These are phyloP conservation scores for Malus hybrid DNA, from an alignment of 331 rosid species.

Conservation along the genomic window DNA sequence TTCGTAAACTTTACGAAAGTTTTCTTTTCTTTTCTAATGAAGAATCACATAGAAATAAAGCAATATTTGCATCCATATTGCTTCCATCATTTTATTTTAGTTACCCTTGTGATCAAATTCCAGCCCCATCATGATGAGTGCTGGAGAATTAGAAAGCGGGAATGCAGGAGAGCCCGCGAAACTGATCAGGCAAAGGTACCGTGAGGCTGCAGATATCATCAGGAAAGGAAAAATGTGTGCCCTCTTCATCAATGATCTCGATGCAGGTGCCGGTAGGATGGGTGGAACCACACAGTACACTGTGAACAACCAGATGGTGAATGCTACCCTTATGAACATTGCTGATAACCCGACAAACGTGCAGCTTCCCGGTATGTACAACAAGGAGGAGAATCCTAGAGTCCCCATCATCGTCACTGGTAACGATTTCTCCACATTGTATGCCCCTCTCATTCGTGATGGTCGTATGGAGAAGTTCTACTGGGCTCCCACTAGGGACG, in stretches of 20 bases:
- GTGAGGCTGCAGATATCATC: slow-evolving; percentile 44
- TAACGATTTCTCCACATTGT: slow-evolving; percentile 52
- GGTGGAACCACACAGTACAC: slow-evolving; percentile 61
- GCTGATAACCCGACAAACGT: slow-evolving; percentile 56
- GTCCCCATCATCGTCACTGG: slow-evolving; percentile 50
- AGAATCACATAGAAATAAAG: background rate
- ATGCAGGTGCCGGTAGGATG: slow-evolving; percentile 55
- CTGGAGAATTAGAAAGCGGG: slow-evolving; percentile 53
- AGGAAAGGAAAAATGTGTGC: slow-evolving; percentile 44
- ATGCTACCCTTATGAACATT: slow-evolving; percentile 59
- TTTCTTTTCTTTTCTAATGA: background rate
- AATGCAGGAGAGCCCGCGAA: slow-evolving; percentile 55
- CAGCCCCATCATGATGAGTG: slow-evolving; percentile 64
- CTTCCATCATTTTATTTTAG: background rate
- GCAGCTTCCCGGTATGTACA: slow-evolving; percentile 54
- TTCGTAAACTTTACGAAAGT: background rate
- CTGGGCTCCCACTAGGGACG: slow-evolving; percentile 59
- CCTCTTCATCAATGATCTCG: slow-evolving; percentile 55
- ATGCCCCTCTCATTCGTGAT: slow-evolving; percentile 56
- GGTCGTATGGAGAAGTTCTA: slow-evolving; percentile 61
- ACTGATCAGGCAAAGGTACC: slow-evolving; percentile 39
- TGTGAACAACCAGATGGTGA: slow-evolving; percentile 59
- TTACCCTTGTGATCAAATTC: background rate
- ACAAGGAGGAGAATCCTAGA: slow-evolving; percentile 50
- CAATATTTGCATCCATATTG: background rate